Evolutionary conservation across 108 stramenopile genomes (phyloP), one percentile per base, ranked within the genome.

Genomic region (Conticribra guillardii): DNA sequence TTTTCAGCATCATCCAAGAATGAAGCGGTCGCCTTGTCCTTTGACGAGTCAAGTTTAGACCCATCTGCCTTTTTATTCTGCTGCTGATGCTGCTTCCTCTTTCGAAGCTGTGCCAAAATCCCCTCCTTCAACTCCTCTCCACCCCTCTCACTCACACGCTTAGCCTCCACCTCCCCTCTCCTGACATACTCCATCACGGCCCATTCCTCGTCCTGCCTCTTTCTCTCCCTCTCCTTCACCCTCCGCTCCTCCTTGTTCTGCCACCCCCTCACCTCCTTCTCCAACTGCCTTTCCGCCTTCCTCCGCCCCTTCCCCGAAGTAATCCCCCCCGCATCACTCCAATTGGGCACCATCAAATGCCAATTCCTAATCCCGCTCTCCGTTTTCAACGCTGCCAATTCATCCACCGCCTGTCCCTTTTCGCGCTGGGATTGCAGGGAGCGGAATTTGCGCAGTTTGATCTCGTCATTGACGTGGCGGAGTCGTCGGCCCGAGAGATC

Each of bases 401-500:
- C 79, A 21, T 73, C 81, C n/a, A 75, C 73, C 41, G 64, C 52
- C 23, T 70, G 73, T 11, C 86, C 85, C 23, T 67, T 54, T 71
- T 82, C 64, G 27, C 87, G 77, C 41, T 69, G 44, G 22, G 73
- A 77, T 50, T 88, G 65, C 62, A 87, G 71, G 60, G 96, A 95
- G 21, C 80, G 71, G 88, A 94, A 98, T 60, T 85, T 89, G 15
- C 82, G 81, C 41, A 97, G 67, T 48, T 95, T 95, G 52, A 99
- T 85, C 66, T 97, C 96, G 76, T 99, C 96, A 62, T 99, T 99
- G 51, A 99, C 96, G 71, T 97, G 96, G n/a, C 97, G 91, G 15
- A 99, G 81, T 18, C 99, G 87, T 22, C 98, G 90, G 7, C 99
- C 99, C 47, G 89, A 89, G 66, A 99, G 81, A 82, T 99, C 99